A percentile compares a stretch with the other conserved stretches of the same genome.
Evolutionary conservation across 768 basidiomycete genomes (phyloP).

Genomic region (Xerocomellus dryophilus): DNA sequence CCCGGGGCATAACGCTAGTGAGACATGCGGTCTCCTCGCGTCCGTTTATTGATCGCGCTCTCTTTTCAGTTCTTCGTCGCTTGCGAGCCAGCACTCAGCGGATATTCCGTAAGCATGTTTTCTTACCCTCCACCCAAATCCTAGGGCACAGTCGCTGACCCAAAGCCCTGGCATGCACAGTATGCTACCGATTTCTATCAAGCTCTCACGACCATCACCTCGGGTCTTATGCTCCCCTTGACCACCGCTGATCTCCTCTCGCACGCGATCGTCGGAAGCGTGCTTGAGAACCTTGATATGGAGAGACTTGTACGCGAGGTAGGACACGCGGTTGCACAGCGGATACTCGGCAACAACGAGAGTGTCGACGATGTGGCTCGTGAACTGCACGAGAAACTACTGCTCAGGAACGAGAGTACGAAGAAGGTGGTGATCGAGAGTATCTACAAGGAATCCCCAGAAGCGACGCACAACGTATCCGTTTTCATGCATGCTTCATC

Average conservation of each 20-base stretch:
- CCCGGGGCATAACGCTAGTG: conserved; percentile 86
- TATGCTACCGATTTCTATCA: conserved; percentile 94
- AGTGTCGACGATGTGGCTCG: conserved; percentile 95
- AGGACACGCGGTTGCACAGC: conserved; percentile 86
- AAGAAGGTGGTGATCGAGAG: conserved; percentile 96
- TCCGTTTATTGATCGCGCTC: background rate
- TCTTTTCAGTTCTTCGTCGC: conserved; percentile 89
- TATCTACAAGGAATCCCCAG: conserved; percentile 89
- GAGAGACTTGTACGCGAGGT: conserved; percentile 94
- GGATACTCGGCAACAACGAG: conserved; percentile 90
- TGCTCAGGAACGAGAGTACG: conserved; percentile 92
- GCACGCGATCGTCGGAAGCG: conserved; percentile 94
- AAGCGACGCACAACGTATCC: conserved; percentile 85
- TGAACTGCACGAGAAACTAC: conserved; percentile 87
- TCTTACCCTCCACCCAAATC: conserved; percentile 17
- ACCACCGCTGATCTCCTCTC: conserved; percentile 93
- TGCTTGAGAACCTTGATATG: conserved; percentile 98
- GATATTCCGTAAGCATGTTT: conserved; percentile 66
- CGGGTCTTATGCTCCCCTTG: conserved; percentile 92
- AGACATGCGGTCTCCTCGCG: conserved; percentile 25
- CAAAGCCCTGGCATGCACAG: conserved; percentile 36
- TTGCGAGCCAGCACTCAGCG: conserved; percentile 93
- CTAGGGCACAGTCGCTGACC: conserved; percentile 1
- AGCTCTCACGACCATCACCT: conserved; percentile 89
- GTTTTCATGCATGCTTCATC: conserved; percentile 75